Evolutionary conservation across 805 yeast species (phyloP).

Genomic region (Cyberlindnera mrakii): DNA sequence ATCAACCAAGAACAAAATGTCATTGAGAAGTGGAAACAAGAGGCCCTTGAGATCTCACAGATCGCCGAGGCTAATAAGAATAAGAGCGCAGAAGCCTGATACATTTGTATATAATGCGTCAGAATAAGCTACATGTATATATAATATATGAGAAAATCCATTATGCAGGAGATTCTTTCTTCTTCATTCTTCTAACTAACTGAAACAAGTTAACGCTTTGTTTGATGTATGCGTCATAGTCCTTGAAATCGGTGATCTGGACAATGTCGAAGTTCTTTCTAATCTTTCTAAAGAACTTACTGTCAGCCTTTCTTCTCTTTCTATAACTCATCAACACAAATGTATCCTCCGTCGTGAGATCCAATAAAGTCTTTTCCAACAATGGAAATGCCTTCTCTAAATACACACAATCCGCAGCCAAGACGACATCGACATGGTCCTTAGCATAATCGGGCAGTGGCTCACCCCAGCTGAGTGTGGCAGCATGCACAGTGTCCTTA

Average conservation of each 20-base stretch:
- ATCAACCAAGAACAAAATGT: constrained; percentile 63
- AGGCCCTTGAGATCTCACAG: constrained; percentile 57
- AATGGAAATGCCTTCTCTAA: constrained; percentile 48
- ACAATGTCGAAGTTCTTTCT: constrained; percentile 27
- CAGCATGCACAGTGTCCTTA: constrained; percentile 31
- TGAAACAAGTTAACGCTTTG: constrained; percentile 38
- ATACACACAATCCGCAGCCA: constrained; percentile 60
- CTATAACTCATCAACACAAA: constrained; percentile 47
- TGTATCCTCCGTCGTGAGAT: constrained; percentile 33
- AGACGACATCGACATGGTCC: constrained; percentile 35
- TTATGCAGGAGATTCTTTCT: not conserved
- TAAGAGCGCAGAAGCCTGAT: not conserved
- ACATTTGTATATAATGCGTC: not conserved
- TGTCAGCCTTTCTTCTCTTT: constrained; percentile 43
- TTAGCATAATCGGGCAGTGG: constrained; percentile 31
- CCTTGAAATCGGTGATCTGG: constrained; percentile 28
- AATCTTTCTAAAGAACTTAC: constrained; percentile 27
- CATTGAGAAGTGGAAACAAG: constrained; percentile 66
- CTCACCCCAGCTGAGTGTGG: constrained; percentile 40
- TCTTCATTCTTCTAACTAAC: constrained; percentile 23
- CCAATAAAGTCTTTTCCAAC: constrained; percentile 41
- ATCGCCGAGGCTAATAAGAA: constrained; percentile 14
- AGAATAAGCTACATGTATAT: not conserved
- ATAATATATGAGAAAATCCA: not conserved
- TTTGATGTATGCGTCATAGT: constrained; percentile 29